Conservation (phyloP, 768 basidiomycete genomes). For the Podaxis sp. region DNA sequence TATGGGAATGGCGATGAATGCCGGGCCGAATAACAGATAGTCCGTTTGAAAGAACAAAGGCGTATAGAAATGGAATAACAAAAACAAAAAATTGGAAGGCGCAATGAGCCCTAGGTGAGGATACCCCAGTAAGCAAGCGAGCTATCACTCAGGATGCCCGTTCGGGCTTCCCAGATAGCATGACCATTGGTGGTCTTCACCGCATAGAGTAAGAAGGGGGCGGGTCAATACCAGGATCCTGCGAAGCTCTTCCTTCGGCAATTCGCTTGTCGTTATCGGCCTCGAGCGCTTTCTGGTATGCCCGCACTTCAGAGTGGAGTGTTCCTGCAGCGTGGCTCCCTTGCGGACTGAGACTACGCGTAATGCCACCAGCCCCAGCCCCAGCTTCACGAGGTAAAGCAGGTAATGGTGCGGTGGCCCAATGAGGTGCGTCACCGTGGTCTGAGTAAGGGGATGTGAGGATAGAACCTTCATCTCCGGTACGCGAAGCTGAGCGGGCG, state of each 20-base stretch:
- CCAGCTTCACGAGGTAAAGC: constrained; percentile 2
- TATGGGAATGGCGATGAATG: neutral
- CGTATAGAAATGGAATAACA: neutral
- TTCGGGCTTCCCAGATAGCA: neutral
- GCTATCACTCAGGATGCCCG: neutral
- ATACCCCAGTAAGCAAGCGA: neutral
- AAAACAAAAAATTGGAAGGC: neutral
- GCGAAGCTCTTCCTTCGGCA: neutral
- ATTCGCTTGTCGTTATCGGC: constrained; percentile 16
- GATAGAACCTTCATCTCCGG: constrained; percentile 3
- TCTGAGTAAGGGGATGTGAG: constrained; percentile 14
- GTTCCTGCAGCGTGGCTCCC: constrained; percentile 4
- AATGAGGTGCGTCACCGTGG: neutral
- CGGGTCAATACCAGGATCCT: constrained; percentile 1
- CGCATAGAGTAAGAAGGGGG: constrained; percentile 11
- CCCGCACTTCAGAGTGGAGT: constrained; percentile 23
- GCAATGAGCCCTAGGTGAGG: neutral
- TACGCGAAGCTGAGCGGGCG: neutral
- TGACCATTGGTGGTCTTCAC: neutral
- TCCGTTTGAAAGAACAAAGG: neutral
- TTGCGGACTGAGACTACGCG: constrained; percentile 2
- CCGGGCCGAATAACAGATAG: neutral
- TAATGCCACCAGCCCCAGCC: neutral
- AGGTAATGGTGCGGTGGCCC: neutral
- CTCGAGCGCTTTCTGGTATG: constrained; percentile 28